Conservation (phyloP, 2,329 filamentous ascomycete species). For the Triangularia setosa region DNA sequence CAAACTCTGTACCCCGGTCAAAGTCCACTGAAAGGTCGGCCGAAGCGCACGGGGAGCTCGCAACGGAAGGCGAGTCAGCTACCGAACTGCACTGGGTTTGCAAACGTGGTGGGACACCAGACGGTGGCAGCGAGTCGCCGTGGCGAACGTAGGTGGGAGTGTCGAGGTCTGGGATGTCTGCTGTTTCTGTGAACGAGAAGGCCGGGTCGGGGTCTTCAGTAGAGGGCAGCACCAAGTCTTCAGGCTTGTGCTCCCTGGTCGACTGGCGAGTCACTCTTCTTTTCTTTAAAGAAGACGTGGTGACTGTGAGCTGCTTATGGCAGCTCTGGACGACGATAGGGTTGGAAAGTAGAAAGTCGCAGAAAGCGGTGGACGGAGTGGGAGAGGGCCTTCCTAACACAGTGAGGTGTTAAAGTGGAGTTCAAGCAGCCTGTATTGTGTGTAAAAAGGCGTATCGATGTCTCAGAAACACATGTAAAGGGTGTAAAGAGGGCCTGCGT, state of each 20-base stretch:
- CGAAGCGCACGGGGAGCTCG: constrained; percentile 57
- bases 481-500: background rate
- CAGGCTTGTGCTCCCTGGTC: constrained; percentile 39
- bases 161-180: constrained; percentile 37
- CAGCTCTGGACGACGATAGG: constrained; percentile 45
- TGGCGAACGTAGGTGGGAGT: constrained; percentile 38
- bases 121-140: constrained; percentile 43
- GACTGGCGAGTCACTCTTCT: constrained; percentile 58
- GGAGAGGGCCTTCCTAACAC: constrained; percentile 7
- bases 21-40: constrained; percentile 54
- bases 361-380: constrained; percentile 14
- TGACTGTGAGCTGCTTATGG: constrained; percentile 63
- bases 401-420: background rate
- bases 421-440: background rate
- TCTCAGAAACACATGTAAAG: background rate
- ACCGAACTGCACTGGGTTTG: constrained; percentile 44
- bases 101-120: constrained; percentile 50
- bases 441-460: background rate
- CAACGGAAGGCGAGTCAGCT: constrained; percentile 51
- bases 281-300: constrained; percentile 72
- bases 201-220: constrained; percentile 48
- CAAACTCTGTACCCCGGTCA: constrained; percentile 46
- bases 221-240: constrained; percentile 48
- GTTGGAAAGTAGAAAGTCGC: constrained; percentile 15
- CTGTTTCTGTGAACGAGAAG: constrained; percentile 46